These are phyloP conservation scores for Poa pratensis DNA, from an alignment of 176 grass and related monocot species.

Conservation along the genomic window DNA sequence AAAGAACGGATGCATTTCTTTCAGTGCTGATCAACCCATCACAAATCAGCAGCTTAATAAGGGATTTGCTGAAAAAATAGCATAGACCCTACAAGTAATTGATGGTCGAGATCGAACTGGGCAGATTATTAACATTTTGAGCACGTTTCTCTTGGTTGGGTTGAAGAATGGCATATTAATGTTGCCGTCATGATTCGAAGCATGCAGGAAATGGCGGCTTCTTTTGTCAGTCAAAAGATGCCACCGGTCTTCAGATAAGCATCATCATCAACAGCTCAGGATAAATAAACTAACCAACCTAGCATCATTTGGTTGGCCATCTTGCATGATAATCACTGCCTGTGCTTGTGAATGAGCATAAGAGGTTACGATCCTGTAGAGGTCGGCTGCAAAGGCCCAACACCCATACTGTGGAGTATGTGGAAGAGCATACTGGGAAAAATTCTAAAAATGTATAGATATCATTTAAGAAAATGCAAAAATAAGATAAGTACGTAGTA, in stretches of 20 bases:
- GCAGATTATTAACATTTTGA: neutral
- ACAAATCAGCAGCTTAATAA: neutral
- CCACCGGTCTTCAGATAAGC: constrained; percentile 42
- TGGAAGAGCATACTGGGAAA: neutral
- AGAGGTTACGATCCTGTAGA: neutral
- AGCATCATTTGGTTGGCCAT: constrained; percentile 55
- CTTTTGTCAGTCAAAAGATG: constrained; percentile 48
- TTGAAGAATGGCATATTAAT: neutral
- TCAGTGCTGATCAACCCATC: neutral
- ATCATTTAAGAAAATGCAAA: neutral
- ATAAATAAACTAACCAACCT: constrained; percentile 8
- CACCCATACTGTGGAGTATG: neutral
- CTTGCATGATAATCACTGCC: neutral
- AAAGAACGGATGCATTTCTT: neutral
- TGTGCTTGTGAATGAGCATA: neutral
- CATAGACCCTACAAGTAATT: neutral
- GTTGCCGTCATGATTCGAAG: constrained; percentile 35
- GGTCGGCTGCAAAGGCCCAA: neutral
- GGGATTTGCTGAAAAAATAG: neutral
- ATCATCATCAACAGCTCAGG: neutral
- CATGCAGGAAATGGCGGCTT: constrained; percentile 8
- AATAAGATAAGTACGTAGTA: neutral
- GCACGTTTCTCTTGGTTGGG: neutral
- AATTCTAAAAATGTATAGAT: neutral
- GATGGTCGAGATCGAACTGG: neutral